phyloP scores from a whole-genome alignment of 2,329 filamentous ascomycete genomes.

The Aureobasidium sp. region DNA sequence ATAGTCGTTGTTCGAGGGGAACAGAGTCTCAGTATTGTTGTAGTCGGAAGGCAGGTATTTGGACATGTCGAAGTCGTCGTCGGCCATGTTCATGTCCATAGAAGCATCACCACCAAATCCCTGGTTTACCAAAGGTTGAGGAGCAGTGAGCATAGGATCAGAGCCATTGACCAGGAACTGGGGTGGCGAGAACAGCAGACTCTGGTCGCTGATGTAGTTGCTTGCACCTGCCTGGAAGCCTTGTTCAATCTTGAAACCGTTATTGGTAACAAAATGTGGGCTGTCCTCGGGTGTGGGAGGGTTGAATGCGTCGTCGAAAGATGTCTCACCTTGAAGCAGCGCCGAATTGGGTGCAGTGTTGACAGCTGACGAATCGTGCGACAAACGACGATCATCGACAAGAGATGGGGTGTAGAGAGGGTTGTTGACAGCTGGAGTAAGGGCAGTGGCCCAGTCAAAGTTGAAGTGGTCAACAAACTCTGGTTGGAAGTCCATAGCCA shows the following conservation, averaged over 20 bases:
- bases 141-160: constrained; percentile 2
- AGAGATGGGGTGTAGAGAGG: constrained; percentile 30
- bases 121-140: background rate
- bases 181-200: constrained; percentile 3
- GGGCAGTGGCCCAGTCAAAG: constrained; percentile 23
- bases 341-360: constrained; percentile 35
- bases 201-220: constrained; percentile 11
- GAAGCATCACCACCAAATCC: background rate
- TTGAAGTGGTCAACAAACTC: constrained; percentile 32
- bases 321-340: constrained; percentile 31
- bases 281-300: constrained; percentile 49
- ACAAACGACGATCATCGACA: constrained; percentile 27
- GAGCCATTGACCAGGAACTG: background rate
- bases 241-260: background rate
- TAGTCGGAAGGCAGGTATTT: constrained; percentile 2
- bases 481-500: constrained; percentile 25
- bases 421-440: constrained; percentile 20
- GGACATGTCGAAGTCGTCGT: constrained; percentile 14
- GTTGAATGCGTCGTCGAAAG: constrained; percentile 44
- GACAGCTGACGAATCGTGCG: constrained; percentile 10
- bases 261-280: background rate
- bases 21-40: constrained; percentile 5
- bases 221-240: background rate
- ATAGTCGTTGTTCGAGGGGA: background rate
- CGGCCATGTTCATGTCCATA: background rate